These are phyloP conservation scores for Solanum sejunctum DNA, from an alignment of 257 asterid species.

Conservation along the genomic window DNA sequence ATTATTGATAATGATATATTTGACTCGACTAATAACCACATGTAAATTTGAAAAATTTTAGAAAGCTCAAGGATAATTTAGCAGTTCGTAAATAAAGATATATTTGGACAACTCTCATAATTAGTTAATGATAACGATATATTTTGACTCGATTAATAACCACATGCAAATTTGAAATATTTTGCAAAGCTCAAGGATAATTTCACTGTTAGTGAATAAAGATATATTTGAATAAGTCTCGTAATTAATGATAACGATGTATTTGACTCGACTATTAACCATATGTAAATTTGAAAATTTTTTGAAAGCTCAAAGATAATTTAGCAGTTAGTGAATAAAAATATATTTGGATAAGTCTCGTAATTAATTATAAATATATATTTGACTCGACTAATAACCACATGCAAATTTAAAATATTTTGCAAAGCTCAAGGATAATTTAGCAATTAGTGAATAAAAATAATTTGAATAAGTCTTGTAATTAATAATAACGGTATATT, in stretches of 20 bases:
- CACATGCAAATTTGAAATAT: too few species aligned
- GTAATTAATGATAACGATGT: too few species aligned
- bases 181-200: too few species aligned
- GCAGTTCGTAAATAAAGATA: neutral
- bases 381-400: neutral
- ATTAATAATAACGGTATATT: too few species aligned
- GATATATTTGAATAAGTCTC: neutral
- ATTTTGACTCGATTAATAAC: neutral
- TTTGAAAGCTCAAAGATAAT: neutral
- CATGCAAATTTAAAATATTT: neutral
- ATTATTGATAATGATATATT: too few species aligned
- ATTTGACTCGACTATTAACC: neutral
- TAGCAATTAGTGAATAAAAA: too few species aligned
- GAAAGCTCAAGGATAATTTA: neutral
- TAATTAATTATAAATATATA: too few species aligned
- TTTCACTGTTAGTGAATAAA: neutral
- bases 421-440: neutral
- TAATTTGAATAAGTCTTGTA: neutral
- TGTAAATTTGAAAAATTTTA: rapidly evolving
- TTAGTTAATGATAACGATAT: neutral
- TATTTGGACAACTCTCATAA: neutral
- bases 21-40: neutral
- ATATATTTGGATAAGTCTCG: neutral
- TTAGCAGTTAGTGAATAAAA: neutral
- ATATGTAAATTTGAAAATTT: neutral